A percentile compares a stretch with the other conserved stretches of the same genome.
phyloP scores from a whole-genome alignment of 352 stramenopile genomes.

The Phytopythium aichiense region DNA sequence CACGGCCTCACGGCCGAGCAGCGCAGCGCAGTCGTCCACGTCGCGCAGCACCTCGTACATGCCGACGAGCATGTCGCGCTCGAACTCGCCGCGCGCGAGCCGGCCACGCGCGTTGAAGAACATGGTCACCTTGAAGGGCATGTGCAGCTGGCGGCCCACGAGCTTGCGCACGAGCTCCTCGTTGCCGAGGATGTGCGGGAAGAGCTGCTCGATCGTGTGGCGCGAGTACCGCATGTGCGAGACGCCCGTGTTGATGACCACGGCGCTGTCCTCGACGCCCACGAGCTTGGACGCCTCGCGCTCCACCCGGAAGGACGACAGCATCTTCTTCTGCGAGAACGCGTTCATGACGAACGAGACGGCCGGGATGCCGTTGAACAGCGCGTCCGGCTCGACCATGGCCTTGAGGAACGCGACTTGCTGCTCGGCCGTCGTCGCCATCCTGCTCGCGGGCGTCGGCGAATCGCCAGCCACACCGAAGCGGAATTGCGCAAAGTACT shows the following conservation, averaged over 20 bases:
- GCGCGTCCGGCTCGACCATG: constrained; percentile 20
- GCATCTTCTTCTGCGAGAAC: constrained; percentile 25
- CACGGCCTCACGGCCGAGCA: constrained; percentile 17
- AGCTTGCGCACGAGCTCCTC: constrained; percentile 40
- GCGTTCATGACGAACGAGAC: constrained; percentile 16
- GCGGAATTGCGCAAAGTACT: constrained; percentile 40
- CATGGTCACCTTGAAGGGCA: constrained; percentile 37
- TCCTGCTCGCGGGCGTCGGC: background rate
- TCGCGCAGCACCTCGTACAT: constrained; percentile 33
- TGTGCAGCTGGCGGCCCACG: constrained; percentile 35
- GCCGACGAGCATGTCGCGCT: constrained; percentile 29
- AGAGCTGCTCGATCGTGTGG: constrained; percentile 44
- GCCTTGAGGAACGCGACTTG: constrained; percentile 24
- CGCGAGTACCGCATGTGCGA: constrained; percentile 43
- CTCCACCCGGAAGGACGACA: constrained; percentile 26
- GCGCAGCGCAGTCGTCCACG: constrained; percentile 28
- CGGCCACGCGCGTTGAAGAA: constrained; percentile 31
- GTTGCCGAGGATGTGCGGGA: constrained; percentile 27
- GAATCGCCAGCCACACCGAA: constrained; percentile 11
- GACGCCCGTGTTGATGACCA: constrained; percentile 22
- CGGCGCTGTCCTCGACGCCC: constrained; percentile 16
- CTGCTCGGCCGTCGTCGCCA: background rate
- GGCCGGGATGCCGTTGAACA: constrained; percentile 17
- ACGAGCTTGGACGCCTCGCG: constrained; percentile 20
- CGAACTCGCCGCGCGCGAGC: constrained; percentile 26